Conservation (phyloP, 805 yeast species). For the Starmerella khaoyaiensis region DNA sequence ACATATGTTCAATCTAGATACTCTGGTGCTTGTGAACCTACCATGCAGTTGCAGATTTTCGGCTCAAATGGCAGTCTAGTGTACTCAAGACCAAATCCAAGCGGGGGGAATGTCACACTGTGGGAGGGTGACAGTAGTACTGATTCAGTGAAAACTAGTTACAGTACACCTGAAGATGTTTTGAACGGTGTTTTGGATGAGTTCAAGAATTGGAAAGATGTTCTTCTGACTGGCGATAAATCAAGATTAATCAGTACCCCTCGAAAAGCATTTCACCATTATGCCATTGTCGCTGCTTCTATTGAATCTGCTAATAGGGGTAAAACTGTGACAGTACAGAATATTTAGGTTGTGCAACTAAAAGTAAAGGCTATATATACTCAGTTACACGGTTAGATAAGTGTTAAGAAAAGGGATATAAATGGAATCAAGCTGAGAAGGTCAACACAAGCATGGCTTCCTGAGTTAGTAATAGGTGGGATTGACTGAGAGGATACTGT, state of each 20-base stretch:
- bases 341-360: conserved; percentile 2
- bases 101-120: conserved; percentile 19
- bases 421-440: no score
- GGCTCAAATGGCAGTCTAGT: conserved; percentile 69
- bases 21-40: conserved; percentile 68
- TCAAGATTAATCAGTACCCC: conserved; percentile 47
- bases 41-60: conserved; percentile 51
- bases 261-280: conserved; percentile 75
- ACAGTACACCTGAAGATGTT: conserved; percentile 25
- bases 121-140: conserved; percentile 23
- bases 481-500: no score
- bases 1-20: conserved; percentile 80
- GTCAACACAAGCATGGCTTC: no score
- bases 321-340: conserved; percentile 30
- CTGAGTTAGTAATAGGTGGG: no score
- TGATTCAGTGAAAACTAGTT: conserved; percentile 24
- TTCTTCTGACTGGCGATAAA: conserved; percentile 53
- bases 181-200: conserved; percentile 48
- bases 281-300: conserved; percentile 80
- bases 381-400: no score
- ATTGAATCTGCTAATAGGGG: conserved; percentile 44
- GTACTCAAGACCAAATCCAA: conserved; percentile 50
- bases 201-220: conserved; percentile 43
- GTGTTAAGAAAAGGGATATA: no score
- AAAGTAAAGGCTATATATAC: neutral